phyloP scores from a whole-genome alignment of 225 moss, liverwort and hornwort species.

The Marchantia polymorpha region DNA sequence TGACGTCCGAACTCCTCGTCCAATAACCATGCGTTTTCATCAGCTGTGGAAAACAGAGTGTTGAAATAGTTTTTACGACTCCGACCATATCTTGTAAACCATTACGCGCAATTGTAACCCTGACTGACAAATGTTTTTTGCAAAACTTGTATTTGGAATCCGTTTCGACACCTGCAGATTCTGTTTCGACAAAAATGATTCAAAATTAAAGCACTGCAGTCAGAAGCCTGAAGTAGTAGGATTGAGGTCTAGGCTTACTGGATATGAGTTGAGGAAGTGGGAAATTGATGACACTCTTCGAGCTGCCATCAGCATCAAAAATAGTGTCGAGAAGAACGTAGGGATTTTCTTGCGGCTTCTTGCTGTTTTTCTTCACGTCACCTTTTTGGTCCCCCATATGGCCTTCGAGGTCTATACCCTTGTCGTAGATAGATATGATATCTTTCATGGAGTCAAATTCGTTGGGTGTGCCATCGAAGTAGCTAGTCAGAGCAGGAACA shows the following conservation, averaged over 20 bases:
- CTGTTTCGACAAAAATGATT: too few species aligned
- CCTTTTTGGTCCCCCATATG: not conserved
- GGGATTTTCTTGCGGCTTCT: not conserved
- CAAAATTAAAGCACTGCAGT: too few species aligned
- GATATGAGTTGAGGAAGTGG: constrained; percentile 14
- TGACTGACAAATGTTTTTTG: too few species aligned
- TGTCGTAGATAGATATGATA: constrained; percentile 8
- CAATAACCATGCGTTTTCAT: constrained; percentile 13
- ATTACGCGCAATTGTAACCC: too few species aligned
- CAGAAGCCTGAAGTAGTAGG: too few species aligned
- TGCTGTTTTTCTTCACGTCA: not conserved
- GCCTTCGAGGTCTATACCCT: constrained; percentile 12
- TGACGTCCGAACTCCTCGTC: constrained; percentile 38
- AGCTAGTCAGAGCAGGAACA: constrained; percentile 6
- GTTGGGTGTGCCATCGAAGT: constrained; percentile 25
- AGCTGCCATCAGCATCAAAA: constrained; percentile 8
- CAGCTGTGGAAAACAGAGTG: not conserved
- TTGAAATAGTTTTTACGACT: too few species aligned
- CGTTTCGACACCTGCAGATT: too few species aligned
- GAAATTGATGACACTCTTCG: constrained; percentile 13
- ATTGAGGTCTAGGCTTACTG: not conserved
- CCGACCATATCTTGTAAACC: too few species aligned
- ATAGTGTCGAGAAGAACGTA: constrained; percentile 20
- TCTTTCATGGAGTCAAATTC: constrained; percentile 15
- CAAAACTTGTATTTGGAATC: too few species aligned